A percentile compares a stretch with the other conserved stretches of the same genome.
Evolutionary conservation across 495 filamentous ascomycete genomes (phyloP).

Genomic region (Darksidea phi): DNA sequence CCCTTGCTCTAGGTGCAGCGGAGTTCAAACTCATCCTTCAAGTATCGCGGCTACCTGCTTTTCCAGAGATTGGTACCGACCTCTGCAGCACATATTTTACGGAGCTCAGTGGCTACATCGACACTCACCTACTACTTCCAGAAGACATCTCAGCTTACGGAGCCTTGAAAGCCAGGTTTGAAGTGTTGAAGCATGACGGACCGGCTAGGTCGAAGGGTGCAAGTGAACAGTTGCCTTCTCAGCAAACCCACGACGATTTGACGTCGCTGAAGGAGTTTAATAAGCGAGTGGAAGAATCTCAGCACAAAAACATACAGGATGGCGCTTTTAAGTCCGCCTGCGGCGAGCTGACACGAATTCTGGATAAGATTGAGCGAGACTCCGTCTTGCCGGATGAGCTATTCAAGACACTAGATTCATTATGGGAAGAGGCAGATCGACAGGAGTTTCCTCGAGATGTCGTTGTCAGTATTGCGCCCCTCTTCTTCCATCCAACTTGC

Average conservation of each 20-base stretch:
- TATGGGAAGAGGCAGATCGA: constrained; percentile 45
- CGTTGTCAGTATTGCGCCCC: constrained; percentile 29
- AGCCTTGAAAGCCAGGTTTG: neutral
- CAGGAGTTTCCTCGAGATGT: constrained; percentile 43
- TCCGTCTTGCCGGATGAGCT: constrained; percentile 8
- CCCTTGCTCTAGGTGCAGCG: neutral
- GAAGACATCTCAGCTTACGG: constrained; percentile 17
- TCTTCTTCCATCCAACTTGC: constrained; percentile 37
- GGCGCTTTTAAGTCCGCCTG: constrained; percentile 15
- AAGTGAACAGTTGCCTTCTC: neutral
- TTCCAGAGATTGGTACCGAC: constrained; percentile 40
- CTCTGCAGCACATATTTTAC: constrained; percentile 29
- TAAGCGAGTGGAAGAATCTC: constrained; percentile 1
- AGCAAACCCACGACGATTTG: neutral
- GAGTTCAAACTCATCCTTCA: constrained; percentile 32
- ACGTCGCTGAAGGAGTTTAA: constrained; percentile 9
- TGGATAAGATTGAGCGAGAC: constrained; percentile 3
- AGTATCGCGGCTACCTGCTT: constrained; percentile 30
- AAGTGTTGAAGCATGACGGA: neutral
- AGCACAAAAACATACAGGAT: constrained; percentile 15
- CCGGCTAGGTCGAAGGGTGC: neutral
- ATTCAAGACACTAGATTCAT: constrained; percentile 28
- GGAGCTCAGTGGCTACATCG: constrained; percentile 12
- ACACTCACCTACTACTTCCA: neutral
- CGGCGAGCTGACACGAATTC: neutral